Conservation (phyloP, 768 basidiomycete species). For the Leccinellum rugosiceps region DNA sequence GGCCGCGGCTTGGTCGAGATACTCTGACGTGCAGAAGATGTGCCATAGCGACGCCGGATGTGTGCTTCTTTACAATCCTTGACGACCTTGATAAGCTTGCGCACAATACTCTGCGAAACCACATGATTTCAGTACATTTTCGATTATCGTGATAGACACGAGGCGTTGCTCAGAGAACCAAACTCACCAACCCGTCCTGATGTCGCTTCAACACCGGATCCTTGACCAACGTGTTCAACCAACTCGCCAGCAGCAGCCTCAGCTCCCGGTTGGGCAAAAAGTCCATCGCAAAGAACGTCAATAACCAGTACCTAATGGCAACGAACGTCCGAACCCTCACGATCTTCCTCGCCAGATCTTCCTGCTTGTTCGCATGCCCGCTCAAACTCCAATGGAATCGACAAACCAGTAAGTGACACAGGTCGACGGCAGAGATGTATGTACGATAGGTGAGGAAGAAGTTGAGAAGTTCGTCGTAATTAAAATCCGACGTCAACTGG, state of each 20-base stretch:
- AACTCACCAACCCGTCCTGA: slow-evolving; percentile 69
- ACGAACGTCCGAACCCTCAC: slow-evolving; percentile 89
- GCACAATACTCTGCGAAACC: slow-evolving; percentile 63
- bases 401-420: slow-evolving; percentile 78
- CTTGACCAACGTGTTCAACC: slow-evolving; percentile 74
- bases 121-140: slow-evolving; percentile 5
- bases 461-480: slow-evolving; percentile 82
- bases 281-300: slow-evolving; percentile 88
- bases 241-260: slow-evolving; percentile 66
- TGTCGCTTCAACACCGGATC: slow-evolving; percentile 70
- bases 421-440: slow-evolving; percentile 74
- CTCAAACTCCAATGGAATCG: slow-evolving; percentile 87
- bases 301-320: slow-evolving; percentile 85
- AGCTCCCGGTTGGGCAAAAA: slow-evolving; percentile 80
- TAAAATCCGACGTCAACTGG: slow-evolving; percentile 81
- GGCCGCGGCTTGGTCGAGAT: slow-evolving; percentile 32
- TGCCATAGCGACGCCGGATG: slow-evolving; percentile 37
- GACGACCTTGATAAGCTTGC: slow-evolving; percentile 78
- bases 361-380: slow-evolving; percentile 37
- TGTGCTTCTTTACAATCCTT: slow-evolving; percentile 77
- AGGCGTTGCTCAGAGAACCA: neutral
- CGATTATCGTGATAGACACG: neutral
- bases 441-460: slow-evolving; percentile 93
- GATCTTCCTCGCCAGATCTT: slow-evolving; percentile 70
- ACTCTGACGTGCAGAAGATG: slow-evolving; percentile 30